A percentile compares a stretch with the other conserved stretches of the same genome.
Conservation (phyloP, 495 filamentous ascomycete species). For the Pseudomonodictys pantanalensis region DNA sequence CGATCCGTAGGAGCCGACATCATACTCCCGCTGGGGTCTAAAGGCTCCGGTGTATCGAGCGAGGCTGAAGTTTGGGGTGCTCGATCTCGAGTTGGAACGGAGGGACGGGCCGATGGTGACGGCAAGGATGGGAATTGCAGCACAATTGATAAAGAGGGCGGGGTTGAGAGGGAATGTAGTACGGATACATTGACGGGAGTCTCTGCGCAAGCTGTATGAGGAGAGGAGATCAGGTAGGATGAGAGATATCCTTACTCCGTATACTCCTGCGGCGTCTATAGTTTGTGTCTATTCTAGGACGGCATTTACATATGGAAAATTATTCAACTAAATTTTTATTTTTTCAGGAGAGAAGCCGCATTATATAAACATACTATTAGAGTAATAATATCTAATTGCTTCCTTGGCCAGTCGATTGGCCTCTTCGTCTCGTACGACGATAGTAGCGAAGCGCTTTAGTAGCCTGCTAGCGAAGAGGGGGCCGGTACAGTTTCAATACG, state of each 20-base stretch:
- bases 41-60: conserved; percentile 5
- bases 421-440: too few relatives aligned
- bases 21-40: background rate
- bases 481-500: background rate
- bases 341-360: too few relatives aligned
- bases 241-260: background rate
- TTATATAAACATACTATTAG: too few relatives aligned
- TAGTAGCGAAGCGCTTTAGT: background rate
- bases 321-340: too few relatives aligned
- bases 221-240: background rate
- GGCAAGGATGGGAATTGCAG: background rate
- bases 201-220: background rate
- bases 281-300: background rate
- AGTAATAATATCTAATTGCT: too few relatives aligned
- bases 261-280: background rate
- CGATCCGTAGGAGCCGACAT: background rate
- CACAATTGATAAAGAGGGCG: background rate
- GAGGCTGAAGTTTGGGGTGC: background rate
- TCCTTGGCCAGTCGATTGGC: too few relatives aligned
- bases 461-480: background rate
- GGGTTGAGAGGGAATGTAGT: background rate
- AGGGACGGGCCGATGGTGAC: background rate
- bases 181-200: background rate
- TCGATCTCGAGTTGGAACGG: background rate
- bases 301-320: background rate